Evolutionary conservation across 1,284 basidiomycete species (phyloP).

Genomic region (Sutorius eximius): DNA sequence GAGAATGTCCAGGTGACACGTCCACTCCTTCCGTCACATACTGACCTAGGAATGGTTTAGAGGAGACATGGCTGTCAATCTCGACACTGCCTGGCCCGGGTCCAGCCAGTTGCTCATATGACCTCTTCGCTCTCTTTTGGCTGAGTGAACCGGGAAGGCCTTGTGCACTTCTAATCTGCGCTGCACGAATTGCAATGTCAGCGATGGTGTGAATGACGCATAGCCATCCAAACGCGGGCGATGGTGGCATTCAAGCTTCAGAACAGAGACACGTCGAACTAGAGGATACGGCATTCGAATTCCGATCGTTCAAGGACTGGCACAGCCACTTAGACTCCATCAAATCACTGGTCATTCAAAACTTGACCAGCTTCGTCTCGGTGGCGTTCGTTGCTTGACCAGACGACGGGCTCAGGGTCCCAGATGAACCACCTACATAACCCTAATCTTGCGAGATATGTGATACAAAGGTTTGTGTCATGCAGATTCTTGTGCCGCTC

Average conservation of each 20-base stretch:
- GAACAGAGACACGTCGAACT: not conserved
- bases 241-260: slow-evolving; percentile 54
- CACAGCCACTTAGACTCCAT: slow-evolving; percentile 17
- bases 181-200: slow-evolving; percentile 62
- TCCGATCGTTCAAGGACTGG: not conserved
- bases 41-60: not conserved
- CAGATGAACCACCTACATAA: slow-evolving; percentile 25
- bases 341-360: slow-evolving; percentile 12
- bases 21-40: not conserved
- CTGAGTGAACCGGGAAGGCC: slow-evolving; percentile 15
- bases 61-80: not conserved
- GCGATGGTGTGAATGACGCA: slow-evolving; percentile 60
- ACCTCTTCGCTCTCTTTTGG: not conserved
- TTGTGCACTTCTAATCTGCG: slow-evolving; percentile 55
- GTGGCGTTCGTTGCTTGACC: not conserved
- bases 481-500: not conserved
- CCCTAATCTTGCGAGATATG: slow-evolving; percentile 34
- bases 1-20: not conserved
- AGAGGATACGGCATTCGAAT: too few relatives aligned
- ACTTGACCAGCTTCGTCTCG: slow-evolving; percentile 8
- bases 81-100: not conserved
- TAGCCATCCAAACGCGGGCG: slow-evolving; percentile 68
- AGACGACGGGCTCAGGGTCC: not conserved
- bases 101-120: not conserved
- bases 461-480: slow-evolving; percentile 34